Base-by-base conservation (phyloP, 306 rosid genomes). In the Ceratonia siliqua region DNA sequence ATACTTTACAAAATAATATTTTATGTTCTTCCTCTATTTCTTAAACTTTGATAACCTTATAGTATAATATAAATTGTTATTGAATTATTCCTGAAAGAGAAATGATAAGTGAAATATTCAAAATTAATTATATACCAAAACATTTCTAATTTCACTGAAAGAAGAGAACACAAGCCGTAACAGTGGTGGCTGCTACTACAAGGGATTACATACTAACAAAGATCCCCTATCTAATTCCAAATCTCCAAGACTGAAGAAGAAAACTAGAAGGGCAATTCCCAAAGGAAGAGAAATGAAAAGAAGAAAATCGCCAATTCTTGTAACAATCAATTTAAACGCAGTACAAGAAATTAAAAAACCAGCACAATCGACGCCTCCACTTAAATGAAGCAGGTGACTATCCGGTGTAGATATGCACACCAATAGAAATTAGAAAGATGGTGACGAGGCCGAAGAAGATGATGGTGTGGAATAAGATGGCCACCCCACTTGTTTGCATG, bases 381-480 rank as follows among this genome's bases (percentile, higher is more conserved):
- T 8, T 30, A 25, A 55, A 11, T 5, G 2, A 30, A 38, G 28
- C 9, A 4, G 9, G 9, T 56, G 22, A n/a, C 75, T 84, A 87
- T 20, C 86, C 89, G 13, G 88, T 73, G 67, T 78, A 38, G 81
- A 87, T 87, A 62, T 90, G 92, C 24, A 90, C 89, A 17, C 89
- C 96, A 20, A 90, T 27, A 2, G 84, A 90, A 49, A 90, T 74
- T 68, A 90, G 96, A 59, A 87, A 80, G 77, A 87, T 78, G 27
- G 92, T 85, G 35, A 90, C 74, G 62, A 90, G 90, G 30, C 88
- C 96, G 38, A 90, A 90, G 82, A 85, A 90, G 85, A 90, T 74
- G 62, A 90, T 76, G 5, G 90, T 73, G 74, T 87, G 96, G 3
- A 90, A 77, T 8, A 90, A 72, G 10, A 90, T 90, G 22, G 96